Evolutionary conservation across 2,329 filamentous ascomycete species (phyloP).

Genomic region (Alternaria gansuensis): DNA sequence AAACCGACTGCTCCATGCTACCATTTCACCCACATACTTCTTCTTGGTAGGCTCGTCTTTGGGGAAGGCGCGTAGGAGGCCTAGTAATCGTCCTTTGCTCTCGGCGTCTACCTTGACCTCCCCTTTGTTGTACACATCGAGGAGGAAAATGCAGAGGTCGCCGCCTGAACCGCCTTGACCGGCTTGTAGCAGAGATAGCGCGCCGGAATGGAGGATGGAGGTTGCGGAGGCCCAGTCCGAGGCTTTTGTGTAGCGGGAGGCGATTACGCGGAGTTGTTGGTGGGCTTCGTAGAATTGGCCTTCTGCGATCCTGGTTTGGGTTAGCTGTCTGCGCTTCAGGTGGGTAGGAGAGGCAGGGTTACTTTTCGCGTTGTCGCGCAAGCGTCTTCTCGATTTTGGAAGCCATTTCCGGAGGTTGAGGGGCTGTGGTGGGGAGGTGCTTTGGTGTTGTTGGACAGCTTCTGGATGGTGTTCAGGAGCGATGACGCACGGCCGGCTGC

Average conservation of each 20-base stretch:
- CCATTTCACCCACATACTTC: slow-evolving; percentile 87
- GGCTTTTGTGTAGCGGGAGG: slow-evolving; percentile 90
- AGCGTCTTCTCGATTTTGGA: slow-evolving; percentile 75
- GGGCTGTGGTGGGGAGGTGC: background rate
- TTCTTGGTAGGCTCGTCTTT: slow-evolving; percentile 88
- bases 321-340: slow-evolving; percentile 18
- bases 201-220: slow-evolving; percentile 85
- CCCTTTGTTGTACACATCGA: slow-evolving; percentile 91
- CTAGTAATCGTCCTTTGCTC: slow-evolving; percentile 77
- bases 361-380: slow-evolving; percentile 80
- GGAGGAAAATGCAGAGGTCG: slow-evolving; percentile 84
- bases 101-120: slow-evolving; percentile 78
- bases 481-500: slow-evolving; percentile 33
- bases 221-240: slow-evolving; percentile 84
- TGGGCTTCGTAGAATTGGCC: slow-evolving; percentile 98
- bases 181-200: slow-evolving; percentile 84
- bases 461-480: slow-evolving; percentile 13
- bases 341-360: slow-evolving; percentile 15
- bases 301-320: slow-evolving; percentile 74
- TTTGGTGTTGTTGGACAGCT: slow-evolving; percentile 11
- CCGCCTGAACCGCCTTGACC: slow-evolving; percentile 94
- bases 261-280: slow-evolving; percentile 95
- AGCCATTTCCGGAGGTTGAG: slow-evolving; percentile 30
- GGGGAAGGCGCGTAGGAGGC: slow-evolving; percentile 81
- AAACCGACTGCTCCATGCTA: slow-evolving; percentile 86